Evolutionary conservation across 164 flowering plant genomes (phyloP).

Genomic region (Magnolia changhungtana): DNA sequence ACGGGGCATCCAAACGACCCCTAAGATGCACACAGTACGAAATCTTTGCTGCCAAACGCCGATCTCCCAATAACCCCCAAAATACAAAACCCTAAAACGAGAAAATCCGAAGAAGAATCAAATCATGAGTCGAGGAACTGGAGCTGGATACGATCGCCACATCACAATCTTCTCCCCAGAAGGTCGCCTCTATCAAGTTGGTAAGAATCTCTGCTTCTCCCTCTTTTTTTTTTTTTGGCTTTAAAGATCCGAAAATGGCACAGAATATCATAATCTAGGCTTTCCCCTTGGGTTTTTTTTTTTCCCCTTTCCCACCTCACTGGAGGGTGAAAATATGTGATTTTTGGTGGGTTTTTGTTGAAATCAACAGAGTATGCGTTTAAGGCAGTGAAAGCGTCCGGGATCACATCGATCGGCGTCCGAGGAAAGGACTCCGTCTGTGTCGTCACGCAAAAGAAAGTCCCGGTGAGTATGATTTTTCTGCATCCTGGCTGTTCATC

Average conservation of each 20-base stretch:
- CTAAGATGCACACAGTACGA: too few relatives aligned
- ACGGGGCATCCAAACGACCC: too few relatives aligned
- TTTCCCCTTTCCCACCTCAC: background rate
- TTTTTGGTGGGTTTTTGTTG: background rate
- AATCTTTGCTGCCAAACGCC: background rate
- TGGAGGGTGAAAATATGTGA: background rate
- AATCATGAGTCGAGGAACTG: constrained; percentile 87
- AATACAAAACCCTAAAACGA: background rate
- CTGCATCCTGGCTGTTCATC: background rate
- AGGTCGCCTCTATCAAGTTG: constrained; percentile 95
- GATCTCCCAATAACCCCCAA: background rate
- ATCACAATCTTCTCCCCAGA: constrained; percentile 97
- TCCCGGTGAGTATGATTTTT: constrained; percentile 58
- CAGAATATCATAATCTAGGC: background rate
- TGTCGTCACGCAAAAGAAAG: constrained; percentile 97
- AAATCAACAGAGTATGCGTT: constrained; percentile 78
- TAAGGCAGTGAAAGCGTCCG: constrained; percentile 91
- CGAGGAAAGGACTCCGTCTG: constrained; percentile 91
- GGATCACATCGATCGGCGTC: constrained; percentile 90
- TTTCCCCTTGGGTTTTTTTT: background rate
- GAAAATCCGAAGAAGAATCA: background rate
- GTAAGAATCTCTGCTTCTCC: constrained; percentile 28
- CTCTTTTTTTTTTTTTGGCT: background rate
- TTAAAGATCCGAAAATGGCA: background rate
- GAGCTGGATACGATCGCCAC: constrained; percentile 98